A percentile compares a stretch with the other conserved stretches of the same genome.
Conservation (phyloP, 1,284 basidiomycete species). For the Butyriboletus appendiculatus region DNA sequence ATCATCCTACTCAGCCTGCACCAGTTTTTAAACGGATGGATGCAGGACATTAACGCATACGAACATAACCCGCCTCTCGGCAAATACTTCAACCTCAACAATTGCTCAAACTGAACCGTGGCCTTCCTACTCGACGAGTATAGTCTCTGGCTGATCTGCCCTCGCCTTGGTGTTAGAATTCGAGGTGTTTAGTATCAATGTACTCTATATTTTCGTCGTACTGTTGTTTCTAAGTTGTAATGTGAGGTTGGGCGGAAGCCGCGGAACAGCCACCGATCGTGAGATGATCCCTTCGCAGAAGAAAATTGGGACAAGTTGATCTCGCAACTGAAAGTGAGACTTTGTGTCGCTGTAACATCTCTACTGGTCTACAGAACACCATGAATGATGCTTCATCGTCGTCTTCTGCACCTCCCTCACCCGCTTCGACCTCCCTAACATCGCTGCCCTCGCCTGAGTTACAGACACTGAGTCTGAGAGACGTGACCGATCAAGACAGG, state of each 20-base stretch:
- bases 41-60: conserved; percentile 64
- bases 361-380: background rate
- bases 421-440: conserved; percentile 52
- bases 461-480: conserved; percentile 47
- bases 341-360: background rate
- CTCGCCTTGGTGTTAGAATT: background rate
- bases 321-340: conserved; percentile 4
- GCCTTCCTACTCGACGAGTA: no score
- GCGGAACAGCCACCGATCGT: conserved; percentile 31
- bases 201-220: background rate
- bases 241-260: background rate
- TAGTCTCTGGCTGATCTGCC: background rate
- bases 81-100: conserved; percentile 68
- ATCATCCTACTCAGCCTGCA: conserved; percentile 52
- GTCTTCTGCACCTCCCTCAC: conserved; percentile 41
- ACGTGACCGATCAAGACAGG: conserved; percentile 70
- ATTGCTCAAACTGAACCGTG: conserved; percentile 36
- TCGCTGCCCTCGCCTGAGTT: conserved; percentile 59
- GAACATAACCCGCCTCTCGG: conserved; percentile 49
- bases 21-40: conserved; percentile 82
- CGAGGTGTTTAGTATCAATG: background rate
- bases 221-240: background rate
- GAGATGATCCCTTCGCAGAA: conserved; percentile 23
- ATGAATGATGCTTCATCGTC: conserved; percentile 46
- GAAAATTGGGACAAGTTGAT: conserved; percentile 11